A percentile compares a stretch with the other conserved stretches of the same genome.
Evolutionary conservation across 148 eudicot species (phyloP).

Genomic region (Nyssa sinensis): DNA sequence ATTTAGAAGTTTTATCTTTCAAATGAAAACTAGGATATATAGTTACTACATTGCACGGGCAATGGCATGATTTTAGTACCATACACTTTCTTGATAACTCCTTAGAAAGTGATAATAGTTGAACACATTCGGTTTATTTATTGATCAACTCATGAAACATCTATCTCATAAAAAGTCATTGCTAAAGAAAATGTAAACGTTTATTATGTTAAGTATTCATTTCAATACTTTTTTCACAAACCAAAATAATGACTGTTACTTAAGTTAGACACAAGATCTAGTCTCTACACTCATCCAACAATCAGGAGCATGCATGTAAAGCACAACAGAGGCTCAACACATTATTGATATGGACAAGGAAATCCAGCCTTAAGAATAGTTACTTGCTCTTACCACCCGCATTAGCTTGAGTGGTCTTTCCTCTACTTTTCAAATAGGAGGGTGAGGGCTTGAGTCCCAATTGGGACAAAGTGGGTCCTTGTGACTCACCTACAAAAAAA

Average conservation of each 20-base stretch:
- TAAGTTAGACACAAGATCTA: not conserved
- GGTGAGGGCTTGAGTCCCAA: no score
- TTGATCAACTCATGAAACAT: not conserved
- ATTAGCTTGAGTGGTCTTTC: no score
- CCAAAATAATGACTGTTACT: not conserved
- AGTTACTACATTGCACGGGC: not conserved
- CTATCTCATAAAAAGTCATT: not conserved
- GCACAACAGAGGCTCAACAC: not conserved
- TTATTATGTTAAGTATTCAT: no score
- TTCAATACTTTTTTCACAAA: no score
- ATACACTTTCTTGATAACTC: no score
- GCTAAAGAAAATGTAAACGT: not conserved
- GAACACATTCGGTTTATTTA: not conserved
- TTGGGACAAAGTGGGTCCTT: no score
- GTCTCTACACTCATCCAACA: not conserved
- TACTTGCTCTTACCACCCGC: no score
- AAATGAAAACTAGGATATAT: not conserved
- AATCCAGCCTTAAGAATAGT: not conserved
- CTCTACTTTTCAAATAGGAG: no score
- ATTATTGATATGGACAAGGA: not conserved
- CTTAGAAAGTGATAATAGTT: no score
- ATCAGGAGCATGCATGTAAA: not conserved
- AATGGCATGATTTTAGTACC: no score
- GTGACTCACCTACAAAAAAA: no score
- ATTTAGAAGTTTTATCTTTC: not conserved